Conservation (phyloP, 495 filamentous ascomycete species). For the Elaphomyces granulatus region DNA sequence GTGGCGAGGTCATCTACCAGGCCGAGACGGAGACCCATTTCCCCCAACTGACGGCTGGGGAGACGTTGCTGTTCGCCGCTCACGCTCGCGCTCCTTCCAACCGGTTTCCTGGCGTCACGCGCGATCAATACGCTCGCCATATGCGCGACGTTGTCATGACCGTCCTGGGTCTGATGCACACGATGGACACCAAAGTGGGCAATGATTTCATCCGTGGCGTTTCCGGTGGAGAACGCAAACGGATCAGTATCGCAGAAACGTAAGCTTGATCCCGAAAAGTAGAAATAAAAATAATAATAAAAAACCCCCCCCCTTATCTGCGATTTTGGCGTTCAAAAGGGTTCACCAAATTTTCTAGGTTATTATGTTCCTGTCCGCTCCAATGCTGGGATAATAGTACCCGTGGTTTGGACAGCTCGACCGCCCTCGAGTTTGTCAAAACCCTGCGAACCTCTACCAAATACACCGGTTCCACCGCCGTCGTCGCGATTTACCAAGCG, state of each 20-base stretch:
- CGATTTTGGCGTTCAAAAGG: too few species aligned
- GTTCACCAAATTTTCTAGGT: too few species aligned
- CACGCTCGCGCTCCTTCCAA: slow-evolving; percentile 36
- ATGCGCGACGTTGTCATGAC: slow-evolving; percentile 50
- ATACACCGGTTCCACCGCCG: slow-evolving; percentile 60
- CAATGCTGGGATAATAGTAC: slow-evolving; percentile 83
- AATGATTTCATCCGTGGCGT: slow-evolving; percentile 79
- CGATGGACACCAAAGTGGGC: slow-evolving; percentile 43
- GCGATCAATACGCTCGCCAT: slow-evolving; percentile 33
- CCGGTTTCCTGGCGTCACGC: slow-evolving; percentile 32
- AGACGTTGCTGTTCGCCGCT: slow-evolving; percentile 51
- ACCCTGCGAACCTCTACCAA: slow-evolving; percentile 64
- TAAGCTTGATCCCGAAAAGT: slow-evolving; percentile 7
- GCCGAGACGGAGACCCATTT: slow-evolving; percentile 55
- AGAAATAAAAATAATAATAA: neutral
- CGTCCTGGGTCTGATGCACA: slow-evolving; percentile 43
- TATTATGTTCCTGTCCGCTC: slow-evolving; percentile 59
- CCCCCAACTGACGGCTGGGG: slow-evolving; percentile 49
- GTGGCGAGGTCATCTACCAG: slow-evolving; percentile 53
- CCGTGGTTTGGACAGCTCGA: slow-evolving; percentile 71
- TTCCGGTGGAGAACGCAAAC: slow-evolving; percentile 75
- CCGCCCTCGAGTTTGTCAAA: slow-evolving; percentile 60
- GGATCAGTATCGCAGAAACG: slow-evolving; percentile 34
- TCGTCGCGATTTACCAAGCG: slow-evolving; percentile 76
- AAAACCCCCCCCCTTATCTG: too few species aligned